These are phyloP conservation scores for Xylariales sp. DNA, from an alignment of 2,329 filamentous ascomycete genomes.

Conservation along the genomic window DNA sequence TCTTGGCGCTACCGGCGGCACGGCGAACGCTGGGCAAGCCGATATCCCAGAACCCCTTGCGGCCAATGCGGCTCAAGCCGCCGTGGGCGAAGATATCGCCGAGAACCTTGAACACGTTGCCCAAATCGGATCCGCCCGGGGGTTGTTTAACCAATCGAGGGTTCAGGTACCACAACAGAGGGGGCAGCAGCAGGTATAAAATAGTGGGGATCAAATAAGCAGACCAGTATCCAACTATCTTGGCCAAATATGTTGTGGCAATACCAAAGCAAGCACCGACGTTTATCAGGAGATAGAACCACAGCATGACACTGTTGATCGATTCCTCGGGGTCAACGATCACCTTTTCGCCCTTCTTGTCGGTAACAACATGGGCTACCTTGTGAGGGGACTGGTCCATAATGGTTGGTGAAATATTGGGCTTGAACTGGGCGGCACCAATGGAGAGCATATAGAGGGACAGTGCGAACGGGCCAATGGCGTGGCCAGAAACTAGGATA, in stretches of 20 bases:
- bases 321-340: conserved; percentile 63
- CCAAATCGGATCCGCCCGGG: conserved; percentile 62
- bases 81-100: conserved; percentile 31
- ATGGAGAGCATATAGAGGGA: conserved; percentile 50
- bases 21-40: conserved; percentile 48
- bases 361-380: conserved; percentile 45
- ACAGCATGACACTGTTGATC: conserved; percentile 60
- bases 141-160: conserved; percentile 52
- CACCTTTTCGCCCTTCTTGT: conserved; percentile 54
- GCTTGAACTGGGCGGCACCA: conserved; percentile 66
- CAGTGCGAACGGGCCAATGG: conserved; percentile 55
- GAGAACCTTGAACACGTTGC: conserved; percentile 32
- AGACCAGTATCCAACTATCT: conserved; percentile 45
- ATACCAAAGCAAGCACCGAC: conserved; percentile 46
- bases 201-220: conserved; percentile 38
- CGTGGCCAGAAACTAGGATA: conserved; percentile 40
- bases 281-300: conserved; percentile 53
- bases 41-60: conserved; percentile 45
- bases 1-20: conserved; percentile 30
- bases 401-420: conserved; percentile 64
- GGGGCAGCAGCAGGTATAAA: conserved; percentile 55
- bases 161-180: conserved; percentile 53
- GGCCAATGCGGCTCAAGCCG: conserved; percentile 22
- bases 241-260: conserved; percentile 45
- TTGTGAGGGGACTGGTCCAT: conserved; percentile 62